Base-by-base conservation (phyloP, 1,284 basidiomycete species). In the Gomphus bonarii region DNA sequence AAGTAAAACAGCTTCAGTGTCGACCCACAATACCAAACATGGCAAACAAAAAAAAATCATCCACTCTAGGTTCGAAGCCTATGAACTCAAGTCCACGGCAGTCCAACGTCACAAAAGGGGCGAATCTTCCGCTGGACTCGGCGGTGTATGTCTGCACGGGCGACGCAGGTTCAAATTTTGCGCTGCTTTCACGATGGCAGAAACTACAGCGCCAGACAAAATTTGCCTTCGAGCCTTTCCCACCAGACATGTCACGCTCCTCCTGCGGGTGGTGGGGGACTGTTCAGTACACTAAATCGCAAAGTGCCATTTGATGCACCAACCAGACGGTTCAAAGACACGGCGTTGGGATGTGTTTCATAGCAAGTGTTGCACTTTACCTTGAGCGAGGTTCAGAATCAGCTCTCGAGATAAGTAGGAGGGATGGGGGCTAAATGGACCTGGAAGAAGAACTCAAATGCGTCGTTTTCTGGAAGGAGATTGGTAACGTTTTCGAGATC, bases 321-420 rank as follows among this genome's bases (percentile, higher is more conserved):
- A 67, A 88, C 87, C 57, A 71, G 61, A 49, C 82, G 81, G 63
- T 90, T 90, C 61, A 91, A 63, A 33, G 82, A 70, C 2, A 91
- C 80, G 51, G 75, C 62, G 63, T 87, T 90, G 0, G 82, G 79
- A 63, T 91, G 88, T 1, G 70, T 68, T 69, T 89, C 87, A 58
- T 85, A 75, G 65, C 88, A 91, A 66, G 80, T 85, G 33, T 73
- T 88, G 67, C 88, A 91, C 70, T 82, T 78, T n/a, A 91, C 85
- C 86, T 91, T 62, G 10, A 48, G 38, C 58, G 52, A 40, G 22
- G 16, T 18, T 28, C 6, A 25, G 22, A 31, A 18, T 48, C 14
- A 48, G 46, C 46, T 48, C 20, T n/a, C 28, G 31, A 16, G 25
- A n/a, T 22, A 40, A 12, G 12, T 22, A 40, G 38, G 30, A 28